Conservation (phyloP, 148 eudicot species). For the Rhododendron ferrugineum region DNA sequence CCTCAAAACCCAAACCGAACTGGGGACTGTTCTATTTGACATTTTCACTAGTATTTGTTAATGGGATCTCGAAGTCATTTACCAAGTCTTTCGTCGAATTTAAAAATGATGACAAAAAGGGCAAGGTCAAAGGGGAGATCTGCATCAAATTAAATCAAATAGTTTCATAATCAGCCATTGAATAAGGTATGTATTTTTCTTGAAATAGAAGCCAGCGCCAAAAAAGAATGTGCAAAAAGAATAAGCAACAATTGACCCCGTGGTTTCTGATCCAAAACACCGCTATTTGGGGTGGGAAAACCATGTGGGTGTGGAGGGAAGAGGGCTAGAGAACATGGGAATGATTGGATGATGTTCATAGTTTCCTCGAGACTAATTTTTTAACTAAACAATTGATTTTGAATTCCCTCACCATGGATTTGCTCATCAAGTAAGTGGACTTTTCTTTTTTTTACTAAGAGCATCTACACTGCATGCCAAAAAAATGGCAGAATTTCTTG, state of each 20-base stretch:
- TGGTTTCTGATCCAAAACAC: neutral
- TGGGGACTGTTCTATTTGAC: too few species aligned
- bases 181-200: neutral
- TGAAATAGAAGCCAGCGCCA: neutral
- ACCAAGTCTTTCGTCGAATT: too few species aligned
- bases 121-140: neutral
- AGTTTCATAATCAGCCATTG: neutral
- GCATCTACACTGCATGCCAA: too few species aligned
- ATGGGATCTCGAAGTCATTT: too few species aligned
- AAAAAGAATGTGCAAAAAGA: too few species aligned
- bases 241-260: neutral
- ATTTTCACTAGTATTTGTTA: too few species aligned
- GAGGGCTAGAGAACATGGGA: conserved; percentile 44
- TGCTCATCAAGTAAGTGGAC: conserved; percentile 19
- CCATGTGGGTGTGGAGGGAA: conserved; percentile 17
- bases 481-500: too few species aligned
- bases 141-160: too few species aligned
- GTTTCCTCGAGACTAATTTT: neutral
- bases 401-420: conserved; percentile 33
- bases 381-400: conserved; percentile 1
- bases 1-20: too few species aligned
- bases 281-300: neutral
- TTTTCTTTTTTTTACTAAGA: too few species aligned
- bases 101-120: too few species aligned
- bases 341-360: conserved; percentile 23